Evolutionary conservation across 495 filamentous ascomycete species (phyloP).

Genomic region (Penicillium coprophilum): DNA sequence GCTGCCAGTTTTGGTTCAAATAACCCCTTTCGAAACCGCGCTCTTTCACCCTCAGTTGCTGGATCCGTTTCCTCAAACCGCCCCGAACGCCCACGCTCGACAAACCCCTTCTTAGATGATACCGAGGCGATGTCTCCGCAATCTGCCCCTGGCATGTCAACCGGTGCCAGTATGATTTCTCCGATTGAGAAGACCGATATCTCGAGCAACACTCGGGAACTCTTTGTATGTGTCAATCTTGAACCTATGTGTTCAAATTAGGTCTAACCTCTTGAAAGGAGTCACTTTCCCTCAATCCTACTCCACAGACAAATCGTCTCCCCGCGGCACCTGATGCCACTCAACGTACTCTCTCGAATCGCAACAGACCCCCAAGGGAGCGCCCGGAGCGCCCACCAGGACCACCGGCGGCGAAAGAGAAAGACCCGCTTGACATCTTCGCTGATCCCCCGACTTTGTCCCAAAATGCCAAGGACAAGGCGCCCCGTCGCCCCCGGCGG

Average conservation of each 20-base stretch:
- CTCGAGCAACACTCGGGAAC: slow-evolving; percentile 68
- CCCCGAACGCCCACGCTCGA: slow-evolving; percentile 71
- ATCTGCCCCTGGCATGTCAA: slow-evolving; percentile 41
- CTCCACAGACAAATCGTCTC: slow-evolving; percentile 39
- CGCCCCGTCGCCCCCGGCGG: slow-evolving; percentile 63
- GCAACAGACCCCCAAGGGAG: slow-evolving; percentile 34
- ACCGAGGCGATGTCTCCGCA: slow-evolving; percentile 53
- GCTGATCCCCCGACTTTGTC: slow-evolving; percentile 52
- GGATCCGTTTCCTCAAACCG: slow-evolving; percentile 38
- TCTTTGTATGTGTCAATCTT: slow-evolving; percentile 73
- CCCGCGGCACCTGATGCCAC: slow-evolving; percentile 42
- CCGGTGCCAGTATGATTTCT: slow-evolving; percentile 57
- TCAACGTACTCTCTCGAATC: slow-evolving; percentile 29
- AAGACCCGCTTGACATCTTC: slow-evolving; percentile 57
- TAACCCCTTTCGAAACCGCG: slow-evolving; percentile 96
- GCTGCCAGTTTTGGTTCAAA: slow-evolving; percentile 78
- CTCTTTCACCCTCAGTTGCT: slow-evolving; percentile 65
- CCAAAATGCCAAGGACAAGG: slow-evolving; percentile 27
- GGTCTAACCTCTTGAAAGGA: slow-evolving; percentile 31
- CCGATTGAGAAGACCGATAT: slow-evolving; percentile 52
- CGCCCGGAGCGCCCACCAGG: slow-evolving; percentile 34
- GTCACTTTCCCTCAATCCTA: slow-evolving; percentile 43
- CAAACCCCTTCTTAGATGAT: slow-evolving; percentile 89
- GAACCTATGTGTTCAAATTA: background rate
- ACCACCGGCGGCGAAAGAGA: slow-evolving; percentile 25